Conservation (phyloP, 2,329 filamentous ascomycete species). For the Aspergillus ochraceus region DNA sequence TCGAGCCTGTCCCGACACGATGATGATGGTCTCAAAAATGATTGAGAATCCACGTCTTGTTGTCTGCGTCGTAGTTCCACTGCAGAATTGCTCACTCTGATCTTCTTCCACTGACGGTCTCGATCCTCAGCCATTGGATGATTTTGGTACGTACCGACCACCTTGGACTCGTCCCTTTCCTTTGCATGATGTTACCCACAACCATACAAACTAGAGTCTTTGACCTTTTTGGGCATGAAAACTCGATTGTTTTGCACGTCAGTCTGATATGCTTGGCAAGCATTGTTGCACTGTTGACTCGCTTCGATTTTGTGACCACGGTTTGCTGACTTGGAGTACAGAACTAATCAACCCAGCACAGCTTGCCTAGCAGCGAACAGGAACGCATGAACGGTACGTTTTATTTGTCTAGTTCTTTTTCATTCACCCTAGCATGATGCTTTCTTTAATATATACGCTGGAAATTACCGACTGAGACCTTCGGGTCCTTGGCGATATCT, state of each 20-base stretch:
- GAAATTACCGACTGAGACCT: constrained; percentile 93
- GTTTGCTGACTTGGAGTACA: constrained; percentile 13
- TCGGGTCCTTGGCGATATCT: constrained; percentile 71
- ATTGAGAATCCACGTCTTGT: neutral
- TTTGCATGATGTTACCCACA: constrained; percentile 73
- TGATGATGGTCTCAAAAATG: constrained; percentile 10
- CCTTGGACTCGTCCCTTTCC: constrained; percentile 31
- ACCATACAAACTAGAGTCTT: constrained; percentile 95
- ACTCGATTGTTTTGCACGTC: constrained; percentile 74
- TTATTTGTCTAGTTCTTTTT: constrained; percentile 32
- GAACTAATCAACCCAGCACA: constrained; percentile 19
- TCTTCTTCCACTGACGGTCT: neutral
- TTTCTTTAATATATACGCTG: constrained; percentile 67
- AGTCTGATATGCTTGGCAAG: constrained; percentile 67
- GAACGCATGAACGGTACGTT: constrained; percentile 27
- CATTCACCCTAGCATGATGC: constrained; percentile 55
- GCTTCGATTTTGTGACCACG: neutral
- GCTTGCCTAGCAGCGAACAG: neutral
- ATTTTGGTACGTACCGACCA: constrained; percentile 26
- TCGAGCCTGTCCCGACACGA: neutral
- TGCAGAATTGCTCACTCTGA: neutral
- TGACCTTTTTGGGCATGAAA: constrained; percentile 82
- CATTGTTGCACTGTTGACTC: constrained; percentile 7
- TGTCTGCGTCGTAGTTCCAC: neutral
- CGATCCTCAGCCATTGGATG: neutral